Evolutionary conservation across 495 filamentous ascomycete species (phyloP), one percentile per base, ranked within the genome.

Genomic region (Aspergillus asperescens): DNA sequence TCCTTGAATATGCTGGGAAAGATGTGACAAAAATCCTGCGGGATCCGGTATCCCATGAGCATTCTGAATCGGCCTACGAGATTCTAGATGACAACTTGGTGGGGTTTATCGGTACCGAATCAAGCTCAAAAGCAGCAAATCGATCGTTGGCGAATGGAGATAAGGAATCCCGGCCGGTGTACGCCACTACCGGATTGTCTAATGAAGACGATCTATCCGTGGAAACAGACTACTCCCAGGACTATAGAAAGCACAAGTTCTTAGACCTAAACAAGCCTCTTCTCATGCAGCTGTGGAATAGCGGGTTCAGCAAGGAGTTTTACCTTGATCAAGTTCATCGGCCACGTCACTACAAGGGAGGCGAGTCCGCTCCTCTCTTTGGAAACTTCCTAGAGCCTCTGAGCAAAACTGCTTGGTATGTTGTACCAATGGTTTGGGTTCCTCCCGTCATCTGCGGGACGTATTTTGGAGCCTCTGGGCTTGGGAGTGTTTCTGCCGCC

Each of bases 381-480:
- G 94, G 94, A 35, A 99, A 99, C 70, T 93, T 97, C 71, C 77
- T 99, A 9, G 94, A 99, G 69, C 94, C 94, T 6, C 73, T 99
- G 22, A 89, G 86, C 67, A 87, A 90, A 73, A 97, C 94, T 7
- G 80, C 91, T 5, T 97, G 91, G 90, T 97, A 85, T 81, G 63
- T 93, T 38, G 78, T 97, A 12, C 94, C 94, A 9, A 73, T 79
- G 0, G 35, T 95, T 7, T 99, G 94, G 94, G 62, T 92, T n/a
- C 94, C 94, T 16, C 74, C 71, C 9, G 79, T 93, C n/a, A 58
- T 72, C 12, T 95, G 89, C 63, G 89, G 87, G 13, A 79, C 85
- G n/a, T 81, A 76, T 48, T 35, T 88, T 13, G 88, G 87, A 7
- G 71, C 75, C 16, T 60, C 77, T 51, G 86, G 85, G 3, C 59